Evolutionary conservation across 208 protist genomes (phyloP).

Genomic region (Leishmania amazonensis): DNA sequence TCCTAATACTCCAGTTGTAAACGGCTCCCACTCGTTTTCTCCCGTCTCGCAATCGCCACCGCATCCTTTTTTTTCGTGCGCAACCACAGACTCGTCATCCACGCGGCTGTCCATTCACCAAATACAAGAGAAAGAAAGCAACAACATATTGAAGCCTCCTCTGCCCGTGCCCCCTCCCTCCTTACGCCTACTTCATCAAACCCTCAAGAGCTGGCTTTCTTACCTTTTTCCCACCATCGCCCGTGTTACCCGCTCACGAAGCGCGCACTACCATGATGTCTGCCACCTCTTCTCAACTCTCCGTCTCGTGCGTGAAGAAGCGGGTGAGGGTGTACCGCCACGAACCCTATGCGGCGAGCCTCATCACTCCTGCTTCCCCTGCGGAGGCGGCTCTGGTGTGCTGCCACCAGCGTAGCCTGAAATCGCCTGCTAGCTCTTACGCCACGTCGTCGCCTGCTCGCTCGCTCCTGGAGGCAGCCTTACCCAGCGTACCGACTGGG

Average conservation of each 20-base stretch:
- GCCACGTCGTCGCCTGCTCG: slow-evolving; percentile 14
- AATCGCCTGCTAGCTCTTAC: slow-evolving; percentile 12
- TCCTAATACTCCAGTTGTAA: not conserved
- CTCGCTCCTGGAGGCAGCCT: slow-evolving; percentile 10
- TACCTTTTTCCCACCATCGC: not conserved
- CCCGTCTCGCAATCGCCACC: not conserved
- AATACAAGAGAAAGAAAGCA: not conserved
- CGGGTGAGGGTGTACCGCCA: slow-evolving; percentile 52
- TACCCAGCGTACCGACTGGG: slow-evolving; percentile 1
- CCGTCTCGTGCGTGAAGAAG: not conserved
- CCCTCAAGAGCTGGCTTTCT: not conserved
- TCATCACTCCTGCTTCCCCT: slow-evolving; percentile 32
- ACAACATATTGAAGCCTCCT: not conserved
- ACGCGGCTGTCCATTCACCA: not conserved
- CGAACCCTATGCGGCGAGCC: slow-evolving; percentile 59
- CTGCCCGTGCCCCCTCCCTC: not conserved
- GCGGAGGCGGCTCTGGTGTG: slow-evolving; percentile 19
- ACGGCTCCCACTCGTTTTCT: not conserved
- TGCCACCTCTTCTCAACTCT: slow-evolving; percentile 18
- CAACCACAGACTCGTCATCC: not conserved
- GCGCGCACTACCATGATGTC: slow-evolving; percentile 13
- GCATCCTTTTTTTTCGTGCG: not conserved
- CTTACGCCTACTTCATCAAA: not conserved
- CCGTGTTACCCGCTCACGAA: not conserved
- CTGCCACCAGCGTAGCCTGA: slow-evolving; percentile 17